Conservation (phyloP, 2,329 filamentous ascomycete species). For the Cladosporium sp. region DNA sequence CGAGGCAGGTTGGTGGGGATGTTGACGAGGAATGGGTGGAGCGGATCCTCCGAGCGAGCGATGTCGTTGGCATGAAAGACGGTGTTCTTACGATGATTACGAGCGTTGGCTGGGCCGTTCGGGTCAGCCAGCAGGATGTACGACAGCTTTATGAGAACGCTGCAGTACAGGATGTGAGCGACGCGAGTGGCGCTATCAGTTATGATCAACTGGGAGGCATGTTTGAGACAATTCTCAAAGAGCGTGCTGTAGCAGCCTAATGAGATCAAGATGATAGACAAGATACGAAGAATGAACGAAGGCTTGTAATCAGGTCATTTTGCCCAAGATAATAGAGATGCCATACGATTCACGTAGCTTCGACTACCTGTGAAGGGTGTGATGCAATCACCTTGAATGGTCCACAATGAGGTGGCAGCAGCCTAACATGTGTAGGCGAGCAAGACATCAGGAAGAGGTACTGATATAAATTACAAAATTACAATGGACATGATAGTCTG, state of each 20-base stretch:
- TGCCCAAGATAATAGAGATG: no score
- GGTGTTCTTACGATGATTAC: conserved; percentile 38
- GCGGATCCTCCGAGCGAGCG: conserved; percentile 37
- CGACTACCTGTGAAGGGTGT: no score
- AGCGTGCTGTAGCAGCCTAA: conserved; percentile 1
- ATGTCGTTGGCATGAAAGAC: conserved; percentile 31
- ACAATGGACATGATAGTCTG: background rate
- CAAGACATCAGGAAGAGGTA: no score
- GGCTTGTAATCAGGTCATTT: background rate
- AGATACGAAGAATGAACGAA: background rate
- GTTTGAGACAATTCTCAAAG: conserved; percentile 33
- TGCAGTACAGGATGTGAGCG: conserved; percentile 21
- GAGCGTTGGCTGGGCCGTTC: conserved; percentile 40
- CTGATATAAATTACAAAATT: background rate
- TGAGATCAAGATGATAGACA: background rate
- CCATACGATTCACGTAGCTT: no score
- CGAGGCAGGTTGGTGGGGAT: conserved; percentile 37
- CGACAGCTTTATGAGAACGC: conserved; percentile 35
- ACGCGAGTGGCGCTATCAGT: conserved; percentile 31
- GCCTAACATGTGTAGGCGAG: no score
- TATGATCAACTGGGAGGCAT: conserved; percentile 33
- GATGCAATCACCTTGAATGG: no score
- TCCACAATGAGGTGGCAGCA: no score
- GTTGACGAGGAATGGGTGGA: conserved; percentile 39
- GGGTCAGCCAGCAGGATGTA: conserved; percentile 37